Base-by-base conservation (phyloP, 106 monocot genomes). In the Dioscorea zingiberensis region DNA sequence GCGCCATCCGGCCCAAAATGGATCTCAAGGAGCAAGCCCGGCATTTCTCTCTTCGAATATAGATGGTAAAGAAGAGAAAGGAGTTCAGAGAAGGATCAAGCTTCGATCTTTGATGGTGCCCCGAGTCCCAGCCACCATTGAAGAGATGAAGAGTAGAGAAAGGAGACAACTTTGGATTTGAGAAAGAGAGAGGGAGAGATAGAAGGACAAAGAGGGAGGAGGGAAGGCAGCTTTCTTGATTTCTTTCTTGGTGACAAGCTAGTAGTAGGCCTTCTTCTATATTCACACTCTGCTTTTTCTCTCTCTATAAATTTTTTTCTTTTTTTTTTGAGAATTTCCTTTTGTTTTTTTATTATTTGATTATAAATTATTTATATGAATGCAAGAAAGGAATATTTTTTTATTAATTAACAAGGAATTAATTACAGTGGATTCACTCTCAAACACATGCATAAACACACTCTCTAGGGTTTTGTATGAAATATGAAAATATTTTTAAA, bases 201-300 rank as follows among this genome's bases (percentile, higher is more conserved):
- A 21, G 29, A 62, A n/a, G 24, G 19, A 30, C 27, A 62, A 30
- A 24, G 21, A 47, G 45, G 64, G 24, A 47, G 44, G 64, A 15
- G 23, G 64, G 21, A 25, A 64, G 21, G 45, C 47, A 64, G 64
- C 46, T 64, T 47, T 64, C 64, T 56, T 56, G 44, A 47, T 64
- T 22, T 64, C 47, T 12, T 24, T 56, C 6, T 25, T 23, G 60
- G 13, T 25, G 25, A 16, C 17, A 16, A 2, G 38, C 44, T 62
- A 9, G 62, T 27, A 32, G 38, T 63, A 0, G 4, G 38, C 18
- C 13, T 63, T 63, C 13, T 12, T 13, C 9, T 17, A 17, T 2
- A 63, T 63, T 18, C 11, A 6, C 29, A 63, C 51, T 51, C 14
- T 51, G 4, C 19, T 51, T 19, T 19, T n/a, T n/a, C n/a, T 19